Evolutionary conservation across 2,329 filamentous ascomycete genomes (phyloP), one percentile per base, ranked within the genome.

Genomic region (Thelonectria discophora): DNA sequence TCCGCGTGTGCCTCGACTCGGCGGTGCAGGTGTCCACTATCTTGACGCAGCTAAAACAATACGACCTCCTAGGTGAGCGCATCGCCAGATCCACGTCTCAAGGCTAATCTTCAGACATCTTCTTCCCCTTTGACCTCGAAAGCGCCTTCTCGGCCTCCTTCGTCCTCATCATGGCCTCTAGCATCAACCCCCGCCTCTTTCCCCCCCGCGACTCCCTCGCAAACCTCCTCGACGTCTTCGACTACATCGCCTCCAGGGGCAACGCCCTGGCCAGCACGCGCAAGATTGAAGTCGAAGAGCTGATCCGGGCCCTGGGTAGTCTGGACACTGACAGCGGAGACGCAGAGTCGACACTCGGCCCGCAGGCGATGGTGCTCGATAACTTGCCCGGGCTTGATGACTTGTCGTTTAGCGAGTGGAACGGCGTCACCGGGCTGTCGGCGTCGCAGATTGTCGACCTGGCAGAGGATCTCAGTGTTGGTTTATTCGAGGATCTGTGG

Each of bases 101-200:
- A n/a, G 13, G 43, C 43, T 54, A 21, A 32, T 21, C n/a, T 12
- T 18, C 15, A 58, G 59, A 62, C 20, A 43, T 53, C 24, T 53
- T 62, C 24, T 34, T 62, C 7, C 59, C 59, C 5, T 62, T 62
- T 34, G 60, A 63, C 50, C 52, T 63, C 3, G 60, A 63, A 27
- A 50, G 32, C 12, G 52, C 60, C 20, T 47, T 50, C 21, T 63
- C 60, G 6, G 55, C 60, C 10, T 40, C 56, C 17, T 60, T 63
- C n/a, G 51, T 63, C 11, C 13, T 63, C 15, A 46, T 63, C 5
- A 60, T 53, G 18, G 52, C 60, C 11, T 63, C 51, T 9, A 43
- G 39, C 7, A 51, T 63, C 10, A 50, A 53, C 8, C 27, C 45
- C 15, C 51, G 55, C 20, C 56, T 58, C 53, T 6, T 32, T 12